Conservation (phyloP, 257 asterid genomes). For the Nicotiana undulata region DNA sequence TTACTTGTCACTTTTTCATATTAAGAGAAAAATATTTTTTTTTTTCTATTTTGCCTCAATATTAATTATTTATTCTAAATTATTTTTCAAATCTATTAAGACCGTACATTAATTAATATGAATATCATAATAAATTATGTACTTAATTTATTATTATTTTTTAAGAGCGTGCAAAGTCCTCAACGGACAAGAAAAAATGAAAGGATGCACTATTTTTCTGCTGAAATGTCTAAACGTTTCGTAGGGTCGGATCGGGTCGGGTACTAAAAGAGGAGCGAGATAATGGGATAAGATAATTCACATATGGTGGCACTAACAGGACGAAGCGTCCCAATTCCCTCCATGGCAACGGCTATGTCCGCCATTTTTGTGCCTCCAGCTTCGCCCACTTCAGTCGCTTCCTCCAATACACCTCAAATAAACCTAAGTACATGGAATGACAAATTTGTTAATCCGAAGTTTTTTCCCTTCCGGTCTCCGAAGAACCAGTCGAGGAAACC, state of each 20-base stretch:
- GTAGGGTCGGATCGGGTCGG: background rate
- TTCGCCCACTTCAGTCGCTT: conserved; percentile 7
- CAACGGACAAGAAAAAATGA: no score
- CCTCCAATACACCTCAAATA: conserved; percentile 12
- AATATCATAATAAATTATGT: no score
- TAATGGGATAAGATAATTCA: background rate
- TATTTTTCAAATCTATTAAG: no score
- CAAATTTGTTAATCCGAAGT: conserved; percentile 12
- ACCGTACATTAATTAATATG: no score
- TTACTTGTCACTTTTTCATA: no score
- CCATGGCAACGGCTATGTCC: conserved; percentile 65
- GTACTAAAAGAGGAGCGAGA: background rate
- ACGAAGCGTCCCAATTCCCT: background rate
- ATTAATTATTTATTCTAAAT: no score
- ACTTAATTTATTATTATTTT: no score
- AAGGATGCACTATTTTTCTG: no score
- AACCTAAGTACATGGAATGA: conserved; percentile 9
- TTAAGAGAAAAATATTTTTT: no score
- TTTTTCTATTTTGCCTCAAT: no score
- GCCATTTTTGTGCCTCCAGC: conserved; percentile 28
- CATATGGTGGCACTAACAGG: background rate
- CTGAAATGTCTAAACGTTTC: background rate
- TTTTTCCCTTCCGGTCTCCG: conserved; percentile 26
- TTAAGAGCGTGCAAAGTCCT: no score
- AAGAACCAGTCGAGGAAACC: conserved; percentile 17